These are phyloP conservation scores for Oropetium thomaeum DNA, from an alignment of 176 grass and related monocot species.

Conservation along the genomic window DNA sequence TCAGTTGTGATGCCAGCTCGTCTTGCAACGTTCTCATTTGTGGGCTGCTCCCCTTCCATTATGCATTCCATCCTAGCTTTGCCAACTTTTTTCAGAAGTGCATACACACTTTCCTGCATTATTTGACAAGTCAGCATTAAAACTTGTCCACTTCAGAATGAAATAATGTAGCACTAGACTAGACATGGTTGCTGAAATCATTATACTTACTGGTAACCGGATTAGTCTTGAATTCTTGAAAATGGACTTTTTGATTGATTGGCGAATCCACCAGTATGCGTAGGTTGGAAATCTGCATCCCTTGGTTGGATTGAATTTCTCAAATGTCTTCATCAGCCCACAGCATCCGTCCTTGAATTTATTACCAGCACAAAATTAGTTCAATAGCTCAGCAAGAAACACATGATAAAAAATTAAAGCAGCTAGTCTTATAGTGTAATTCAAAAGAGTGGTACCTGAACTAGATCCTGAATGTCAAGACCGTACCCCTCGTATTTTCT, in stretches of 20 bases:
- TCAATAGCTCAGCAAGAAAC: not conserved
- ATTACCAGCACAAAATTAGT: not conserved
- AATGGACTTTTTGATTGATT: conserved; percentile 80
- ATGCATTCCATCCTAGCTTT: conserved; percentile 61
- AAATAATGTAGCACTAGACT: not conserved
- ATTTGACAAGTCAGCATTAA: not conserved
- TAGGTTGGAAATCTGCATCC: conserved; percentile 82
- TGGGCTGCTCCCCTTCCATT: conserved; percentile 65
- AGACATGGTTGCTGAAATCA: not conserved
- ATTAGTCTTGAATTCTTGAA: conserved; percentile 77
- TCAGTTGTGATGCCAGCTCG: conserved; percentile 60
- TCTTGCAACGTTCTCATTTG: conserved; percentile 59
- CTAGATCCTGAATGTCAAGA: conserved; percentile 61
- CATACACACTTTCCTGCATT: conserved; percentile 70
- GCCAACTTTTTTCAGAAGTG: conserved; percentile 58
- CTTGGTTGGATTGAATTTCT: conserved; percentile 82
- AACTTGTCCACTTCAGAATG: not conserved
- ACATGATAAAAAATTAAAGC: not conserved
- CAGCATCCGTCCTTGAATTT: conserved; percentile 70
- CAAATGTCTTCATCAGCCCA: conserved; percentile 84
- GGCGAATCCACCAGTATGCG: conserved; percentile 88
- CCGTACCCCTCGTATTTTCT: conserved; percentile 70
- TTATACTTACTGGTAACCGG: conserved; percentile 59
- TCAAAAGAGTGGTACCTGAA: conserved; percentile 47
- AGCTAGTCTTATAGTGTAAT: not conserved